Conservation (phyloP, 2,329 filamentous ascomycete species). For the Ascochyta lentis region DNA sequence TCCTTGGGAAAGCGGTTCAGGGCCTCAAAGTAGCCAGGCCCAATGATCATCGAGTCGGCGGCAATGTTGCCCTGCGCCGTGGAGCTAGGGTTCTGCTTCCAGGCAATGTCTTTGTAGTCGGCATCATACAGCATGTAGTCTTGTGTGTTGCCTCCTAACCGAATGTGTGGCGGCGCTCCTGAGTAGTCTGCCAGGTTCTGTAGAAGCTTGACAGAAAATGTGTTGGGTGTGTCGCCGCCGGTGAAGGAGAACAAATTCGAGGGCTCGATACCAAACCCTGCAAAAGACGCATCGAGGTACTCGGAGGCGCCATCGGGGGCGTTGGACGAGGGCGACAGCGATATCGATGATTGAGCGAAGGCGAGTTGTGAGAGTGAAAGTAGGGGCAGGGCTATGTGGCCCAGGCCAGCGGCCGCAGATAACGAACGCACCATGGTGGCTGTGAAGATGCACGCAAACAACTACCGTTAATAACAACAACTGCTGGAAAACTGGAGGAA, state of each 20-base stretch:
- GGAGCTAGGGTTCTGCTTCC: constrained; percentile 50
- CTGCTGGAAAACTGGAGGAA: constrained; percentile 2
- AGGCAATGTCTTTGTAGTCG: constrained; percentile 45
- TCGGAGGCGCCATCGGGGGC: constrained; percentile 42
- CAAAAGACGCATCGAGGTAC: constrained; percentile 54
- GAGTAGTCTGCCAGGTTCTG: constrained; percentile 58
- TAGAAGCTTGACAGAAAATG: constrained; percentile 56
- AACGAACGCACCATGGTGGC: constrained; percentile 31
- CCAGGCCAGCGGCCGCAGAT: constrained; percentile 9
- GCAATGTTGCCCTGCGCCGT: constrained; percentile 51
- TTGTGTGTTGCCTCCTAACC: constrained; percentile 60
- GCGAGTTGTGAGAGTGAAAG: constrained; percentile 27
- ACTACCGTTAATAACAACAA: constrained; percentile 14
- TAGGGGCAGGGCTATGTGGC: constrained; percentile 21
- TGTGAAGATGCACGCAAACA: constrained; percentile 6
- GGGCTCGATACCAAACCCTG: constrained; percentile 61
- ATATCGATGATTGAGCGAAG: constrained; percentile 40
- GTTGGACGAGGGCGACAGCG: constrained; percentile 39
- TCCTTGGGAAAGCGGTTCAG: constrained; percentile 58
- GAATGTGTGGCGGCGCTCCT: constrained; percentile 57
- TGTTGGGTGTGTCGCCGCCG: constrained; percentile 52
- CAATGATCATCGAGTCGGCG: constrained; percentile 56
- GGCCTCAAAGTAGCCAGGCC: constrained; percentile 56
- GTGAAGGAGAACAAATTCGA: constrained; percentile 61
- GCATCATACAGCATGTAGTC: constrained; percentile 58